Evolutionary conservation across 2,329 filamentous ascomycete species (phyloP).

Genomic region (Chrysoporthe puriensis): DNA sequence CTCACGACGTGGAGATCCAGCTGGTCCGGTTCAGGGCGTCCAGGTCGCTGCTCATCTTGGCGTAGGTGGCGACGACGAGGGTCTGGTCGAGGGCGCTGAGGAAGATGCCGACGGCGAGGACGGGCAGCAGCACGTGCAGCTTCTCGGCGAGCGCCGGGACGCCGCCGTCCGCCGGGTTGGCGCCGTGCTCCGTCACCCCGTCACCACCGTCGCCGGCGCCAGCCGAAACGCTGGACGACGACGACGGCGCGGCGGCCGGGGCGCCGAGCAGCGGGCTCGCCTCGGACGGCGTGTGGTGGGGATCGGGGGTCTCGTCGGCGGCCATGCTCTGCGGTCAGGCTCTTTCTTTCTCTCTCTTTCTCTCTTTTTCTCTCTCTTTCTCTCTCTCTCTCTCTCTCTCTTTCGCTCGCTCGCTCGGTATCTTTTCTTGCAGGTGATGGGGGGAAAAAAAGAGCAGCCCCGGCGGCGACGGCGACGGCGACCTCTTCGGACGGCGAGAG

Average conservation of each 20-base stretch:
- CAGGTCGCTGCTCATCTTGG: constrained; percentile 75
- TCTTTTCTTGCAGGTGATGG: too few relatives aligned
- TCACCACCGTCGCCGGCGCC: not conserved
- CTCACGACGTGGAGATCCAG: constrained; percentile 63
- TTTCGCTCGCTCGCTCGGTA: too few relatives aligned
- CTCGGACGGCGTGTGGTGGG: constrained; percentile 1
- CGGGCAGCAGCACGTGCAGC: constrained; percentile 43
- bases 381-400: too few relatives aligned
- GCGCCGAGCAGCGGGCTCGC: constrained; percentile 24
- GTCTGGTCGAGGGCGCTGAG: constrained; percentile 77
- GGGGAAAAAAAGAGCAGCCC: too few relatives aligned
- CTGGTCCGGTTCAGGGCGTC: constrained; percentile 74
- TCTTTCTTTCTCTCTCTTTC: not conserved
- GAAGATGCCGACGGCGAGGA: constrained; percentile 54
- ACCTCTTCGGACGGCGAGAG: too few relatives aligned
- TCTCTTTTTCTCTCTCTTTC: too few relatives aligned
- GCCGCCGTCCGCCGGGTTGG: constrained; percentile 31
- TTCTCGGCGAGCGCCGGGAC: constrained; percentile 39
- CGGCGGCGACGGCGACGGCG: too few relatives aligned
- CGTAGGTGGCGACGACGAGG: constrained; percentile 77
- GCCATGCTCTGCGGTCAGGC: constrained; percentile 9
- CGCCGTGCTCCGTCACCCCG: too few relatives aligned
- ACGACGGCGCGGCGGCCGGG: not conserved
- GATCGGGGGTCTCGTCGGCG: constrained; percentile 1
- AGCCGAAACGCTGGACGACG: not conserved